A percentile compares a stretch with the other conserved stretches of the same genome.
Evolutionary conservation across 176 grass and related monocot species (phyloP).

Genomic region (Rhynchospora tenuis): DNA sequence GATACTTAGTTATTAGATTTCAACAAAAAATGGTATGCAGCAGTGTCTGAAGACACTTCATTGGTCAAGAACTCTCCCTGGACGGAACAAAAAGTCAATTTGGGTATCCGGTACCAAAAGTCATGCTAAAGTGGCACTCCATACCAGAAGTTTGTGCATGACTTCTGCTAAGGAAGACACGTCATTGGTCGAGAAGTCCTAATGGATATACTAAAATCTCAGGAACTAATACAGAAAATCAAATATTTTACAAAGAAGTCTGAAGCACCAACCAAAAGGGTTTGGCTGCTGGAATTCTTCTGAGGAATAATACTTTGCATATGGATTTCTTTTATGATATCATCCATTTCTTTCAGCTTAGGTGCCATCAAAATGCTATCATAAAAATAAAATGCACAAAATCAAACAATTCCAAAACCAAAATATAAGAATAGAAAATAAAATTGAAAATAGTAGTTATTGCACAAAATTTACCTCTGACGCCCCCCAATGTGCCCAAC

Average conservation of each 20-base stretch:
- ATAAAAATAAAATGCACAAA: conserved; percentile 25
- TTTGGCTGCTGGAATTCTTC: conserved; percentile 29
- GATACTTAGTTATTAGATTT: not conserved
- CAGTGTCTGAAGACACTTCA: not conserved
- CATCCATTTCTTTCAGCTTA: conserved; percentile 98
- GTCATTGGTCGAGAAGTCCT: no score
- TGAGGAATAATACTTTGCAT: conserved; percentile 31
- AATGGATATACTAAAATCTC: not conserved
- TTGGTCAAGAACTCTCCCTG: not conserved
- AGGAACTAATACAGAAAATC: not conserved
- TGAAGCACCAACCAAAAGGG: conserved; percentile 61
- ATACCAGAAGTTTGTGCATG: no score
- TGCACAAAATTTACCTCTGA: conserved; percentile 42
- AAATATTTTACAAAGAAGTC: not conserved
- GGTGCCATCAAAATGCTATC: conserved; percentile 68
- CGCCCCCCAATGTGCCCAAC: conserved; percentile 84
- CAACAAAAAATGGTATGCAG: not conserved
- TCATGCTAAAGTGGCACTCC: not conserved
- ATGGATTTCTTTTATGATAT: conserved; percentile 78
- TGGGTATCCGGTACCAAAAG: not conserved
- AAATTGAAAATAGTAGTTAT: not conserved
- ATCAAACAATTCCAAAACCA: not conserved
- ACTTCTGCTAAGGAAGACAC: no score
- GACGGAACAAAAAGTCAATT: not conserved
- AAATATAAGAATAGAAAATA: not conserved